Percentiles rank a stretch among this genome's conserved stretches.
phyloP scores from a whole-genome alignment of 441 rosid species.

The Rhodomyrtus psidioides region DNA sequence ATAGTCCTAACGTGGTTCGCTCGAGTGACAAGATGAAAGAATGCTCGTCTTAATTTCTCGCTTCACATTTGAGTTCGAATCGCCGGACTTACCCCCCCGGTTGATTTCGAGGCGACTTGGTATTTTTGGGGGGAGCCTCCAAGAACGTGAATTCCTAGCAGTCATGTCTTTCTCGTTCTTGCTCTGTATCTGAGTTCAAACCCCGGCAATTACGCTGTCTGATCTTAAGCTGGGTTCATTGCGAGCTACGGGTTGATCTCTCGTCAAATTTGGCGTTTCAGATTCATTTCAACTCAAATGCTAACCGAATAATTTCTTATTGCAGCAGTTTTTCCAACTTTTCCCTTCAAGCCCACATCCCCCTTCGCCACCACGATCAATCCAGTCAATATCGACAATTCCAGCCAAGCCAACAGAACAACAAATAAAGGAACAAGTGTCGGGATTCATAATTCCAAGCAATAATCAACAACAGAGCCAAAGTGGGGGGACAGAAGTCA shows the following conservation, averaged over 20 bases:
- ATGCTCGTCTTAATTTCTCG: not conserved
- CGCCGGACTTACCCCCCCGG: not conserved
- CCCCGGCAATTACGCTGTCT: not conserved
- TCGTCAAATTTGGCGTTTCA: not conserved
- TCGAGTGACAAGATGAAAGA: not conserved
- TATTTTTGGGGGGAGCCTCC: not conserved
- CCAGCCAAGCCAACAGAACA: not conserved
- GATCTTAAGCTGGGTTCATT: not conserved
- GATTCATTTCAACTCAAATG: not conserved
- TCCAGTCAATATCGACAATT: not conserved
- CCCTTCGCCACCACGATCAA: not conserved
- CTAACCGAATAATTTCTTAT: not conserved
- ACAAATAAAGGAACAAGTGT: not conserved
- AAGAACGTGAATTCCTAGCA: not conserved
- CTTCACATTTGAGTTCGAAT: not conserved
- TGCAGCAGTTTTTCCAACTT: not conserved
- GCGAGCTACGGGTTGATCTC: not conserved
- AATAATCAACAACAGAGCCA: not conserved
- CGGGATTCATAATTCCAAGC: not conserved
- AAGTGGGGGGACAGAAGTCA: not conserved
- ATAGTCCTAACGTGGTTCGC: no score
- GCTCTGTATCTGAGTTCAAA: not conserved
- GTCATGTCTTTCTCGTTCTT: not conserved
- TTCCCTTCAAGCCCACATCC: not conserved
- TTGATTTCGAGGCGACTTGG: not conserved